Evolutionary conservation across 768 basidiomycete genomes (phyloP).

Genomic region (Lactarius psammicola): DNA sequence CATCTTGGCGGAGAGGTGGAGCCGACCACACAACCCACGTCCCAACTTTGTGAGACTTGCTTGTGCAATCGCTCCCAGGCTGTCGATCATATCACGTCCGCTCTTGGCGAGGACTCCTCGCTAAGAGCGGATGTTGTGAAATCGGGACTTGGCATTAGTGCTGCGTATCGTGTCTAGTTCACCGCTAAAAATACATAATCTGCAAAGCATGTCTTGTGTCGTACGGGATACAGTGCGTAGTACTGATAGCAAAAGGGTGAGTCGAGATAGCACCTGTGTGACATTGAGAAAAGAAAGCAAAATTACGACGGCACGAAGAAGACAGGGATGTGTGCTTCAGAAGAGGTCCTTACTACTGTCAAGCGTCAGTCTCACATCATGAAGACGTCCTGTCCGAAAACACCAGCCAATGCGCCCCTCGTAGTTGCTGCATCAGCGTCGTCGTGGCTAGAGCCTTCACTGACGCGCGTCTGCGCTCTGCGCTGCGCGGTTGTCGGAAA

Average conservation of each 20-base stretch:
- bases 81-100: neutral
- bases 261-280: constrained; percentile 3
- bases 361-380: neutral
- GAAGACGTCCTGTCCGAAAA: constrained; percentile 17
- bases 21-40: neutral
- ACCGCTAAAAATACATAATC: constrained; percentile 21
- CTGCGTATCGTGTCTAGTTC: constrained; percentile 17
- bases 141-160: constrained; percentile 2
- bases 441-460: neutral
- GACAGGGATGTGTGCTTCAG: neutral
- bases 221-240: constrained; percentile 15
- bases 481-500: neutral
- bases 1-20: constrained; percentile 8
- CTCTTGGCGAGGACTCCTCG: too few relatives aligned
- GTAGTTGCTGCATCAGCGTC: neutral
- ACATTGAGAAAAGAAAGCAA: neutral
- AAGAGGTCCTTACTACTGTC: constrained; percentile 5
- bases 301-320: neutral
- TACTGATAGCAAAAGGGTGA: constrained; percentile 15
- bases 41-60: neutral
- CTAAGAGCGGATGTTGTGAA: too few relatives aligned
- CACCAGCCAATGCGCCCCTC: neutral
- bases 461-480: neutral
- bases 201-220: constrained; percentile 5
- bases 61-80: too few relatives aligned